These are phyloP conservation scores for Ceratobasidium sp. DNA, from an alignment of 1,284 basidiomycete genomes.

Conservation along the genomic window DNA sequence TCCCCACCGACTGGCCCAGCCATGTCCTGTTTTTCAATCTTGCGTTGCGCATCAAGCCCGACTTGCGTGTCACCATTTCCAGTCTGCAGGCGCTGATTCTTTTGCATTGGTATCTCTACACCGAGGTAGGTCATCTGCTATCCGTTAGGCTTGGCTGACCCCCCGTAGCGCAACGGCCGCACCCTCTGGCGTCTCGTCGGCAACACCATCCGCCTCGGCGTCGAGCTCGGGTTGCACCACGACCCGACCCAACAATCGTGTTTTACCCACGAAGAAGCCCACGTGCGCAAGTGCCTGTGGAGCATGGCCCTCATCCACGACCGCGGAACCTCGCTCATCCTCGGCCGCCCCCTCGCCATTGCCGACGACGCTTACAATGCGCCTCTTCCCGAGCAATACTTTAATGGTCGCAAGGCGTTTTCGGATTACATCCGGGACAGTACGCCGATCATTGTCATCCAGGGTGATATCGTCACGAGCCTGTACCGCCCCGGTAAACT, in stretches of 20 bases:
- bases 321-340: constrained; percentile 79
- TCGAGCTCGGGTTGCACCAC: constrained; percentile 82
- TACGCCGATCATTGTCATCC: constrained; percentile 74
- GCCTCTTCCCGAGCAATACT: constrained; percentile 62
- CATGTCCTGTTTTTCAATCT: constrained; percentile 82
- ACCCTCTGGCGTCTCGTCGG: constrained; percentile 84
- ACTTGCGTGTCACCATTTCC: constrained; percentile 76
- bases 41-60: constrained; percentile 75
- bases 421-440: constrained; percentile 77
- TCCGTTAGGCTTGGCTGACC: constrained; percentile 21
- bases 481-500: constrained; percentile 74
- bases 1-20: constrained; percentile 66
- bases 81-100: constrained; percentile 80
- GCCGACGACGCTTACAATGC: constrained; percentile 78
- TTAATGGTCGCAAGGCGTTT: constrained; percentile 48
- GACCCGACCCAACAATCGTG: constrained; percentile 70
- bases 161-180: constrained; percentile 73
- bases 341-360: constrained; percentile 82
- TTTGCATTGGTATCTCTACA: constrained; percentile 84
- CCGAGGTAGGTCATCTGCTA: constrained; percentile 62
- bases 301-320: constrained; percentile 80
- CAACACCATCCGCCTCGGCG: constrained; percentile 74
- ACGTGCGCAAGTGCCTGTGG: constrained; percentile 79
- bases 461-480: constrained; percentile 83
- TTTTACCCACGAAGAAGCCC: constrained; percentile 75